Conservation (phyloP, 2,329 filamentous ascomycete genomes). For the Cadophora sp. region DNA sequence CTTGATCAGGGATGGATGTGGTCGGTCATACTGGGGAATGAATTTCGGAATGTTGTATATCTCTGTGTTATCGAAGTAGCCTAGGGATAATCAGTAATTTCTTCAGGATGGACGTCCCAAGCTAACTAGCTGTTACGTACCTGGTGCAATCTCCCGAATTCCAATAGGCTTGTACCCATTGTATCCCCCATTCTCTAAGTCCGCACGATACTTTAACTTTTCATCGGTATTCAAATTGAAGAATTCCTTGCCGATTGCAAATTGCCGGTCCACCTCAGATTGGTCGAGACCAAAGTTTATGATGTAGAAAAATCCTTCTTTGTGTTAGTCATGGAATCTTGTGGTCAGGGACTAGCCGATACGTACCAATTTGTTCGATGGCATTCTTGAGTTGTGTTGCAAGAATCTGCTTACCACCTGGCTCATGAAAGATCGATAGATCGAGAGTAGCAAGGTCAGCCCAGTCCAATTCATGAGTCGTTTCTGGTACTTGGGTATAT, state of each 20-base stretch:
- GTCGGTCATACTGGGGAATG: constrained; percentile 49
- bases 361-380: constrained; percentile 50
- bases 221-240: constrained; percentile 62
- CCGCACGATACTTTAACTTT: constrained; percentile 62
- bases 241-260: constrained; percentile 63
- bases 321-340: background rate
- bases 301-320: constrained; percentile 60
- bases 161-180: constrained; percentile 57
- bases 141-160: constrained; percentile 15
- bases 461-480: constrained; percentile 20
- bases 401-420: constrained; percentile 56
- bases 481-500: constrained; percentile 7
- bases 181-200: constrained; percentile 54
- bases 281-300: constrained; percentile 64
- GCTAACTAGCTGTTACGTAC: background rate
- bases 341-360: too few species aligned
- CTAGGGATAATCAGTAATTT: background rate
- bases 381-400: constrained; percentile 58
- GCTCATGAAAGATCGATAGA: constrained; percentile 53
- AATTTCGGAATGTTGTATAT: constrained; percentile 66
- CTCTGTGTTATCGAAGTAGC: constrained; percentile 56
- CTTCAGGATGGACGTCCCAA: too few species aligned
- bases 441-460: constrained; percentile 47
- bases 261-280: constrained; percentile 63
- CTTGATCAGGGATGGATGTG: constrained; percentile 54